Evolutionary conservation across 371 early-diverging fungal genomes (phyloP).

Genomic region (Lichtheimia ornata): DNA sequence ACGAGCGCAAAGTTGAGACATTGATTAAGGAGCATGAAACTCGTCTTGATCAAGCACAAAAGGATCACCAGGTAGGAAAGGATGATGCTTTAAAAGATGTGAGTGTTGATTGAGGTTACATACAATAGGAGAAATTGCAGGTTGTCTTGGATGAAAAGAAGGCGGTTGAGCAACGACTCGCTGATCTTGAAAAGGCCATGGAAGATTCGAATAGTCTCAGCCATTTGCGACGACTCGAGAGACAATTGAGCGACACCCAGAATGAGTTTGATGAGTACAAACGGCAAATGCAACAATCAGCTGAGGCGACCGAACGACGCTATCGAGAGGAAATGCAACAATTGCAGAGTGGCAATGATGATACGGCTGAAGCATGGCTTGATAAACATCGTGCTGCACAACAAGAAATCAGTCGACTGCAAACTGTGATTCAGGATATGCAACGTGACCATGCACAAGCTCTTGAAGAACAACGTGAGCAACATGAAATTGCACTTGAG

Average conservation of each 20-base stretch:
- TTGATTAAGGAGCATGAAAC: no score
- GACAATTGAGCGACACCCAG: conserved; percentile 23
- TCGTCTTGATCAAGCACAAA: no score
- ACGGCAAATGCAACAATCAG: conserved; percentile 21
- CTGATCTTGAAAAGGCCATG: conserved; percentile 11
- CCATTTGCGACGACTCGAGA: conserved; percentile 32
- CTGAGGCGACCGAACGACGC: conserved; percentile 33
- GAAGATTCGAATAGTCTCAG: conserved; percentile 25
- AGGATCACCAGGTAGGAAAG: neutral
- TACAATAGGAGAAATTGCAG: no score
- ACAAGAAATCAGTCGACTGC: conserved; percentile 32
- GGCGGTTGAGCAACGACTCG: conserved; percentile 6
- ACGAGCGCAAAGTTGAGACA: no score
- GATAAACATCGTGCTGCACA: conserved; percentile 40
- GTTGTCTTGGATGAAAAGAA: neutral
- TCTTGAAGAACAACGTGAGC: conserved; percentile 6
- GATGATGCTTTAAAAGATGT: neutral
- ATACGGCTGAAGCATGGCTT: conserved; percentile 45
- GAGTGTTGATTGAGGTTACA: no score
- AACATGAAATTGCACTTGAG: conserved; percentile 9
- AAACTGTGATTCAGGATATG: conserved; percentile 16
- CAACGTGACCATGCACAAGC: conserved; percentile 16
- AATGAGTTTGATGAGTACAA: conserved; percentile 30
- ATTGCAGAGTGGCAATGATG: conserved; percentile 40
- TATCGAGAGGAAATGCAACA: conserved; percentile 42